Evolutionary conservation across 2,329 filamentous ascomycete species (phyloP).

Genomic region (Phialemoniopsis sp.): DNA sequence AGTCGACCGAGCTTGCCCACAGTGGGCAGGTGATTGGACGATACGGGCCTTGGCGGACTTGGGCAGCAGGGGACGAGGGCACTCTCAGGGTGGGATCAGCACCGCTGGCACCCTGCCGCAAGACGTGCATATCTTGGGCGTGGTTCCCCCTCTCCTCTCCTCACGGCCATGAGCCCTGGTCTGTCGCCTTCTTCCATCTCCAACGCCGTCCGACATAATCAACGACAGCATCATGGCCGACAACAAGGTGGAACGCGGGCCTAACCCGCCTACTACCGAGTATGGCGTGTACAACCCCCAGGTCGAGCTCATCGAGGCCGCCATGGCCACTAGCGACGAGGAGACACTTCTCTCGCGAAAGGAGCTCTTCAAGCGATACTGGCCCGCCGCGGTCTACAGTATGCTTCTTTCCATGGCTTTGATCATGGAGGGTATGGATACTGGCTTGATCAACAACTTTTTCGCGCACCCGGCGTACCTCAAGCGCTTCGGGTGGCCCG

Average conservation of each 20-base stretch:
- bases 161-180: too few relatives aligned
- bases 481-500: constrained; percentile 15
- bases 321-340: constrained; percentile 20
- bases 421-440: constrained; percentile 20
- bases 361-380: constrained; percentile 23
- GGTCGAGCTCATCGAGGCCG: constrained; percentile 25
- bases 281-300: constrained; percentile 15
- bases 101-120: too few relatives aligned
- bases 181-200: too few relatives aligned
- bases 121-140: too few relatives aligned
- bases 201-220: background rate
- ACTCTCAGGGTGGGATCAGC: too few relatives aligned
- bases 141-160: background rate
- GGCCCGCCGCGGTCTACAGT: constrained; percentile 20
- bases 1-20: background rate
- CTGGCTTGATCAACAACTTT: constrained; percentile 9
- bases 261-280: background rate
- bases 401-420: constrained; percentile 18
- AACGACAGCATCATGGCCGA: background rate
- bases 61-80: too few relatives aligned
- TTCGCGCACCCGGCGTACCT: constrained; percentile 15
- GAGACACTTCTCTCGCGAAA: constrained; percentile 21
- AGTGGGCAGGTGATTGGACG: background rate
- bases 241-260: background rate
- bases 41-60: background rate